These are phyloP conservation scores for Sanghuangporus weigelae DNA, from an alignment of 1,284 basidiomycete species.

Conservation along the genomic window DNA sequence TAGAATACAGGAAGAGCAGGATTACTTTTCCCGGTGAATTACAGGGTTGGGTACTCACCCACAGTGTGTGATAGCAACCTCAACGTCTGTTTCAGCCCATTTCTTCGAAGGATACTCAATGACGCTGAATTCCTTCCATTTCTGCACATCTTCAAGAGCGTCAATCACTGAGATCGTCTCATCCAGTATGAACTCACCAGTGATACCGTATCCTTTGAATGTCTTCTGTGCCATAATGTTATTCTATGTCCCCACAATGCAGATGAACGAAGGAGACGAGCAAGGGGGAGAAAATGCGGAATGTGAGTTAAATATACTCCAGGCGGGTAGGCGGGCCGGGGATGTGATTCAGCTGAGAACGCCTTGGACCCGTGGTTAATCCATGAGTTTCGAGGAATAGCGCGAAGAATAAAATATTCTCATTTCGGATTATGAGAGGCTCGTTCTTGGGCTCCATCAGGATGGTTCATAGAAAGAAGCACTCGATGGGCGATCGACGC, in stretches of 20 bases:
- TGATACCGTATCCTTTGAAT: slow-evolving; percentile 17
- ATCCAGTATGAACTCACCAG: slow-evolving; percentile 3
- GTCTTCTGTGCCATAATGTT: slow-evolving; percentile 14
- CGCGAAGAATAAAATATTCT: not conserved
- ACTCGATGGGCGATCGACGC: too few relatives aligned
- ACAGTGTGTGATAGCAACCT: slow-evolving; percentile 35
- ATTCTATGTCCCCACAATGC: not conserved
- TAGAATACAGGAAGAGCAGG: not conserved
- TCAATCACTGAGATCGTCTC: not conserved
- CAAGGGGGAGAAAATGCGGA: not conserved
- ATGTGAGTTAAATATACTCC: not conserved
- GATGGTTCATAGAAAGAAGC: too few relatives aligned
- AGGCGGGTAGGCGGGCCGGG: not conserved
- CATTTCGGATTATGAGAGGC: not conserved
- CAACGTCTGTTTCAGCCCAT: slow-evolving; percentile 30
- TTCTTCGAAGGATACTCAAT: slow-evolving; percentile 25
- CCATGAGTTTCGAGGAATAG: not conserved
- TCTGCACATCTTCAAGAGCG: slow-evolving; percentile 3
- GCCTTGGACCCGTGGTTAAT: too few relatives aligned
- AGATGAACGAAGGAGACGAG: not conserved
- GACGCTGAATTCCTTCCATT: slow-evolving; percentile 16
- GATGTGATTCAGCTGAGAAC: not conserved
- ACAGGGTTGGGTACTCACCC: slow-evolving; percentile 18
- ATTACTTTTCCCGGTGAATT: not conserved
- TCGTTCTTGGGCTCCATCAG: too few relatives aligned